Conservation (phyloP, 225 moss, liverwort and hornwort species). For the Sphagnum tenellum region DNA sequence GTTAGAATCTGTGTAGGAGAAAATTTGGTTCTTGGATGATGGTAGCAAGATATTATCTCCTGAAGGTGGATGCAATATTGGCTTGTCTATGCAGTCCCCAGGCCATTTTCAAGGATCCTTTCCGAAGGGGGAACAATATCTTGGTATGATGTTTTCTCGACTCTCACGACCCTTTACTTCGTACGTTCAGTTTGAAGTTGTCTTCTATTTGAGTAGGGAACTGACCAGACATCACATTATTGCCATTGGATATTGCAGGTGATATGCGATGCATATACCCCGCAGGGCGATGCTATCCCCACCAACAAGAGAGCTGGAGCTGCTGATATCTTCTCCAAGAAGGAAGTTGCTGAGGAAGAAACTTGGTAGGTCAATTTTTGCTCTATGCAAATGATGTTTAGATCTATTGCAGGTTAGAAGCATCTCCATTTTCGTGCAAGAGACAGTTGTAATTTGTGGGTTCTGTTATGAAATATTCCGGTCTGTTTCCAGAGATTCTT, state of each 20-base stretch:
- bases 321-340: constrained; percentile 21
- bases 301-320: constrained; percentile 39
- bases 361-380: constrained; percentile 24
- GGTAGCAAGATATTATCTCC: too few species aligned
- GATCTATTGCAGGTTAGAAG: neutral
- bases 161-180: too few species aligned
- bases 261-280: constrained; percentile 38
- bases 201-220: neutral
- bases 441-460: too few species aligned
- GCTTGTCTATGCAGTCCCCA: constrained; percentile 24
- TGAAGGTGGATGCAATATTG: too few species aligned
- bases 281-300: constrained; percentile 27
- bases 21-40: neutral
- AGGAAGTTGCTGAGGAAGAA: constrained; percentile 18
- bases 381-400: neutral
- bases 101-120: constrained; percentile 36
- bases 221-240: neutral
- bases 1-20: neutral
- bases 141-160: constrained; percentile 13
- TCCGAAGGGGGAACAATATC: constrained; percentile 38
- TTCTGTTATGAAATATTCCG: too few species aligned
- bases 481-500: neutral
- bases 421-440: too few species aligned
- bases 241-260: constrained; percentile 10
- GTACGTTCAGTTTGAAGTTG: neutral